A percentile compares a stretch with the other conserved stretches of the same genome.
These are phyloP conservation scores for Serpula lacrymans DNA, from an alignment of 768 basidiomycete species.

Conservation along the genomic window DNA sequence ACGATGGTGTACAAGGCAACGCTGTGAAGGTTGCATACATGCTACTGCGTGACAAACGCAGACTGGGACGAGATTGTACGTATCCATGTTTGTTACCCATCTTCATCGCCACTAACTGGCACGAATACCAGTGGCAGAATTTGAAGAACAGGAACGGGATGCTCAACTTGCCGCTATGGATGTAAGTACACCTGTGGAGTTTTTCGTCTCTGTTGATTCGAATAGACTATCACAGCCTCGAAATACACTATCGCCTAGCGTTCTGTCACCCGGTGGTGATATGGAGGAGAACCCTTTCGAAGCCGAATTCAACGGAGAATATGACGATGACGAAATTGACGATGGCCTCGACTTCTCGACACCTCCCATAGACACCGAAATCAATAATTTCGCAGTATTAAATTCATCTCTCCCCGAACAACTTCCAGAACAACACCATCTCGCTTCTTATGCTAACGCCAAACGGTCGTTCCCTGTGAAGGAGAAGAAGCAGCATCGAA, in stretches of 20 bases:
- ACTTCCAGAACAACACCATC: slow-evolving; percentile 63
- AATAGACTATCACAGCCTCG: slow-evolving; percentile 48
- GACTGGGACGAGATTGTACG: slow-evolving; percentile 83
- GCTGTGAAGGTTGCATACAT: slow-evolving; percentile 96
- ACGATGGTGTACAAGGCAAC: slow-evolving; percentile 86
- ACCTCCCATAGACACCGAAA: slow-evolving; percentile 32
- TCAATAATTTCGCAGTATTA: slow-evolving; percentile 80
- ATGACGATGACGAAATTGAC: slow-evolving; percentile 55
- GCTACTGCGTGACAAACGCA: slow-evolving; percentile 83
- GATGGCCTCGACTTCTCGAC: slow-evolving; percentile 49
- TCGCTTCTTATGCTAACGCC: slow-evolving; percentile 62
- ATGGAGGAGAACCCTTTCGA: slow-evolving; percentile 80
- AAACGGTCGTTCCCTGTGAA: slow-evolving; percentile 44
- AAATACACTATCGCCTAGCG: slow-evolving; percentile 62
- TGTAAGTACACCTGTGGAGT: slow-evolving; percentile 42
- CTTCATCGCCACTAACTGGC: slow-evolving; percentile 9
- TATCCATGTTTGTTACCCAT: slow-evolving; percentile 10
- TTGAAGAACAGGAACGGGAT: slow-evolving; percentile 84
- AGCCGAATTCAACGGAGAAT: slow-evolving; percentile 51
- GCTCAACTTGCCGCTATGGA: slow-evolving; percentile 78
- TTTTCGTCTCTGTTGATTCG: slow-evolving; percentile 8
- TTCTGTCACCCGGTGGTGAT: slow-evolving; percentile 62
- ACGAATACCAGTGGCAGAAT: slow-evolving; percentile 56
- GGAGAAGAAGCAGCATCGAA: slow-evolving; percentile 70
- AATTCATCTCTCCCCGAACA: slow-evolving; percentile 77